Base-by-base conservation (phyloP, 345 rosid species). In the Eucalyptus polyanthemos region DNA sequence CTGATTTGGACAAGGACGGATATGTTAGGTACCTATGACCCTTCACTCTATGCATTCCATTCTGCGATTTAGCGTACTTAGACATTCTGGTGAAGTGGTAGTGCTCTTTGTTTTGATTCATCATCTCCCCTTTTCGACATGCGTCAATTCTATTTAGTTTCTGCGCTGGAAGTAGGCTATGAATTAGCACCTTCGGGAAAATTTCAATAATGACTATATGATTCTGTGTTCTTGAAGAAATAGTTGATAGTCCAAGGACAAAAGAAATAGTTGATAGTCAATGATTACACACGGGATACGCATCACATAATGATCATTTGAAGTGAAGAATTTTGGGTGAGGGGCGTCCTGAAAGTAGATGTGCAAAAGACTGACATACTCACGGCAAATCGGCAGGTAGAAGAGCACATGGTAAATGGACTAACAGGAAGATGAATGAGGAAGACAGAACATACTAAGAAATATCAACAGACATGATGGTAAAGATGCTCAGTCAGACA, bases 1-100 rank as follows among this genome's bases (percentile, higher is more conserved):
- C 97, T 11, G 96, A 95, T 88, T 92, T 95, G 72, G 96, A 95
- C 54, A 91, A 95, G 53, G 96, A 95, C 81, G 96, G 96, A n/a
- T 93, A 94, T 54, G 93, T 95, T 92, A 95, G 97, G 97, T 95
- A 93, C 85, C 13, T 21, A 40, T 76, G 85, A 40, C 47, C 85
- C 85, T 76, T 40, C 47, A 40, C 27, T 76, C 85, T 76, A 76
- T 4, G 85, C 47, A 76, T 76, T 76, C 85, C 24, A 76, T 40
- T 40, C 47, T 40, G 85, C 47, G 2, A 76, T 76, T 76, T 76
- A 40, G 85, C 3, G 47, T 40, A 76, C 29, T 21, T 21, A 76
- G 2, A 40, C 83, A 76, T 76, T 72, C 45, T 34, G 81, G 81
- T 72, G 81, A 72, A 17, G 44, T 76, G 29, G 27, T 6, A 76